Evolutionary conservation across 805 yeast species (phyloP).

Genomic region (Lipomyces oligophaga): DNA sequence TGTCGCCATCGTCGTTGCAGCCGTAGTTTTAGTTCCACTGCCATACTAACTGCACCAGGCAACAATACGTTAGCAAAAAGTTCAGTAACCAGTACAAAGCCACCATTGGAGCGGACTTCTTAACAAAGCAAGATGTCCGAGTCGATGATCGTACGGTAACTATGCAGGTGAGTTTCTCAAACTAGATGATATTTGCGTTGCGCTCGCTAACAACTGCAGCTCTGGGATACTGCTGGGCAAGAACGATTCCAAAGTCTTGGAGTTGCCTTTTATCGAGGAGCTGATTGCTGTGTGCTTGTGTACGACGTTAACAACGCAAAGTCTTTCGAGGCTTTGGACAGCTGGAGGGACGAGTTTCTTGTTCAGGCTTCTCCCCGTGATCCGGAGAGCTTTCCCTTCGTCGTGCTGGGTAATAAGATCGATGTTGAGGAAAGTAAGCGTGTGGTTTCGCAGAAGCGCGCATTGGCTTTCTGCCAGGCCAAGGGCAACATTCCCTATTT

Average conservation of each 20-base stretch:
- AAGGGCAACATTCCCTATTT: slow-evolving; percentile 84
- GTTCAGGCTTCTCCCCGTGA: slow-evolving; percentile 90
- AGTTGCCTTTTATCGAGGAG: slow-evolving; percentile 95
- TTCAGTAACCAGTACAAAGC: slow-evolving; percentile 95
- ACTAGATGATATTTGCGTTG: background rate
- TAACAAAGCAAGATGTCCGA: slow-evolving; percentile 75
- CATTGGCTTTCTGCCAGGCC: slow-evolving; percentile 57
- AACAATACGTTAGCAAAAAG: slow-evolving; percentile 91
- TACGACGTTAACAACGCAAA: slow-evolving; percentile 94
- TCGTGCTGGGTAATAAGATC: slow-evolving; percentile 88
- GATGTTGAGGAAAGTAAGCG: slow-evolving; percentile 91
- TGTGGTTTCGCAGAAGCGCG: slow-evolving; percentile 57
- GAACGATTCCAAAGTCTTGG: slow-evolving; percentile 96
- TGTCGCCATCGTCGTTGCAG: background rate
- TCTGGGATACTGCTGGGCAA: slow-evolving; percentile 99
- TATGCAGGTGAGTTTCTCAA: slow-evolving; percentile 41
- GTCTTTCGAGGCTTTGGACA: slow-evolving; percentile 80
- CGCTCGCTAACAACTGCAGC: slow-evolving; percentile 33
- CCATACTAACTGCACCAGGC: slow-evolving; percentile 38
- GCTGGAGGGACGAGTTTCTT: slow-evolving; percentile 94
- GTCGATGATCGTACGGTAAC: slow-evolving; percentile 81
- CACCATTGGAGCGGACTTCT: slow-evolving; percentile 95
- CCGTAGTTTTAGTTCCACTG: background rate
- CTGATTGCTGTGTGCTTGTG: slow-evolving; percentile 95
- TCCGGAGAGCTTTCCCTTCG: slow-evolving; percentile 94